Evolutionary conservation across 352 stramenopile species (phyloP).

Genomic region (Nothophytophthora sp.): DNA sequence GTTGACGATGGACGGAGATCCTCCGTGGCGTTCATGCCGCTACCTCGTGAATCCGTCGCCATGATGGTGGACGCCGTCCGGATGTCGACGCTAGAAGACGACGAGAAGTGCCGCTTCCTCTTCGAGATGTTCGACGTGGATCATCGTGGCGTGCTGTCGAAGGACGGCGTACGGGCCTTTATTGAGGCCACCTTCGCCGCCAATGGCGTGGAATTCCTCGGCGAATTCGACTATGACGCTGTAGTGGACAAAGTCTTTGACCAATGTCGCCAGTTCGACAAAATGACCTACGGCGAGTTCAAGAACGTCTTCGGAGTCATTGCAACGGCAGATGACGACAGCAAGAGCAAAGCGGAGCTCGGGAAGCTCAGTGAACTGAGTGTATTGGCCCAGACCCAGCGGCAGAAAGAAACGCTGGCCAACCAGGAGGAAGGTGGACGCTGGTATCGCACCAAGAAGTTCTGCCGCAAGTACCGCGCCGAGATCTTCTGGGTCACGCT

Average conservation of each 20-base stretch:
- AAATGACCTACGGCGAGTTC: conserved; percentile 68
- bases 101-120: conserved; percentile 63
- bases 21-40: conserved; percentile 27
- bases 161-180: conserved; percentile 54
- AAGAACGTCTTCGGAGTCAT: conserved; percentile 37
- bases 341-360: conserved; percentile 16
- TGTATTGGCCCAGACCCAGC: background rate
- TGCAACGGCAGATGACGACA: conserved; percentile 25
- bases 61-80: conserved; percentile 64
- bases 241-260: conserved; percentile 57
- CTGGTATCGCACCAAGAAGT: conserved; percentile 30
- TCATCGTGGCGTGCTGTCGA: conserved; percentile 40
- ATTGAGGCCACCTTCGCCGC: conserved; percentile 54
- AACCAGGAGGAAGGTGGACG: conserved; percentile 15
- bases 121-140: conserved; percentile 72
- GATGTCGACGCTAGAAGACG: conserved; percentile 40
- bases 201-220: conserved; percentile 58
- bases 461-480: conserved; percentile 45
- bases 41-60: conserved; percentile 58
- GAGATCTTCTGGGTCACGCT: conserved; percentile 53
- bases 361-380: conserved; percentile 2
- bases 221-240: conserved; percentile 46
- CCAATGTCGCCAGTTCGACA: conserved; percentile 32
- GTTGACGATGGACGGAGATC: conserved; percentile 12
- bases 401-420: conserved; percentile 6